Evolutionary conservation across 164 flowering plant species (phyloP).

Genomic region (Hamamelis virginiana): DNA sequence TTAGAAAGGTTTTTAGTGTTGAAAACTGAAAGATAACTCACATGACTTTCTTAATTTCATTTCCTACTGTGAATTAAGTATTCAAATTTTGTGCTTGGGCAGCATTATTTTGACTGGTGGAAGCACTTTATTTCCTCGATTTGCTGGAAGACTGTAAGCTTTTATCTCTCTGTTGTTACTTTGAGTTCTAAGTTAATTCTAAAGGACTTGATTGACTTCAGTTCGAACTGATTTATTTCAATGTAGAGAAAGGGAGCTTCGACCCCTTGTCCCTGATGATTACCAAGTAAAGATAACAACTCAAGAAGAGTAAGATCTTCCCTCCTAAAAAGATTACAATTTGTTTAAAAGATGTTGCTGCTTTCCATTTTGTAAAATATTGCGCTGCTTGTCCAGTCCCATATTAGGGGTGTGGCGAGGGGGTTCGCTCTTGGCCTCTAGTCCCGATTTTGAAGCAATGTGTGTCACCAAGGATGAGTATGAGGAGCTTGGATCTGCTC

Average conservation of each 20-base stretch:
- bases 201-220: background rate
- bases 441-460: slow-evolving; percentile 91
- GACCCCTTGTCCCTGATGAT: slow-evolving; percentile 91
- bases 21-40: background rate
- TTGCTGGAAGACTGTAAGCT: slow-evolving; percentile 91
- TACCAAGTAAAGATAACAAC: slow-evolving; percentile 79
- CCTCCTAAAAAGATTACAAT: background rate
- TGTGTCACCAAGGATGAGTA: slow-evolving; percentile 92
- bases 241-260: slow-evolving; percentile 82
- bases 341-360: slow-evolving; percentile 3
- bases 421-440: slow-evolving; percentile 94
- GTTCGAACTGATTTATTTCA: background rate
- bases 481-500: slow-evolving; percentile 91
- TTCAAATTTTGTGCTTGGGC: slow-evolving; percentile 20
- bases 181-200: background rate
- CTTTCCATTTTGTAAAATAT: slow-evolving; percentile 1
- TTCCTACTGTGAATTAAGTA: background rate
- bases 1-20: background rate
- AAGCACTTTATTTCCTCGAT: slow-evolving; percentile 82
- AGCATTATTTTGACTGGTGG: slow-evolving; percentile 98
- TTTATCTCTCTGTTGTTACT: background rate
- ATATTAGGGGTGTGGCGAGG: slow-evolving; percentile 96
- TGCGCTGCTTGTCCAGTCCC: slow-evolving; percentile 58
- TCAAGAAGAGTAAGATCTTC: slow-evolving; percentile 77
- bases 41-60: slow-evolving; percentile 1